phyloP scores from a whole-genome alignment of 805 yeast species.

The Suhomyces sp. region DNA sequence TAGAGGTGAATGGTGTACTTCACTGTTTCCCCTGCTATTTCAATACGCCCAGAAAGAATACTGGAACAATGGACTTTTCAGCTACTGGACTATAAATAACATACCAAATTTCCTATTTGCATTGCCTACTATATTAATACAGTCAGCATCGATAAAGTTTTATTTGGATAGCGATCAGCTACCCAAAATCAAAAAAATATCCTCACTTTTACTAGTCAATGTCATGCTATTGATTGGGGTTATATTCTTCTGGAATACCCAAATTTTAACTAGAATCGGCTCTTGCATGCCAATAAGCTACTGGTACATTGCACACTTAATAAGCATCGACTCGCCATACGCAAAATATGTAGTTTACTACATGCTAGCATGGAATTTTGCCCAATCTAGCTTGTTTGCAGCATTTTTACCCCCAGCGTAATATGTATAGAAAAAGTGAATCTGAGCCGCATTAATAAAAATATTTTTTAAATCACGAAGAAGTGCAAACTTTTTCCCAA shows the following conservation, averaged over 20 bases:
- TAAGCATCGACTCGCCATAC: constrained; percentile 13
- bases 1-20: constrained; percentile 76
- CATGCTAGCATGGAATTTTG: constrained; percentile 58
- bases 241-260: constrained; percentile 72
- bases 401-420: constrained; percentile 95
- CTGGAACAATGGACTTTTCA: constrained; percentile 82
- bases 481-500: constrained; percentile 9
- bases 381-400: constrained; percentile 72
- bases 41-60: constrained; percentile 72
- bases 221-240: constrained; percentile 48
- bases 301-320: constrained; percentile 60
- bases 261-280: constrained; percentile 76
- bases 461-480: background rate
- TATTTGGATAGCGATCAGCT: constrained; percentile 36
- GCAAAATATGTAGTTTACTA: constrained; percentile 35
- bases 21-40: constrained; percentile 56
- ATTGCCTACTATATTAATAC: constrained; percentile 57
- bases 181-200: constrained; percentile 20
- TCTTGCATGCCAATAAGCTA: constrained; percentile 72
- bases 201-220: constrained; percentile 44
- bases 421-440: constrained; percentile 2
- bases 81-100: constrained; percentile 80
- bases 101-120: constrained; percentile 81
- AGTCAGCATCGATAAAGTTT: constrained; percentile 38
- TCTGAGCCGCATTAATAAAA: background rate